Conservation (phyloP, 306 rosid genomes). For the Potentilla sterilis region DNA sequence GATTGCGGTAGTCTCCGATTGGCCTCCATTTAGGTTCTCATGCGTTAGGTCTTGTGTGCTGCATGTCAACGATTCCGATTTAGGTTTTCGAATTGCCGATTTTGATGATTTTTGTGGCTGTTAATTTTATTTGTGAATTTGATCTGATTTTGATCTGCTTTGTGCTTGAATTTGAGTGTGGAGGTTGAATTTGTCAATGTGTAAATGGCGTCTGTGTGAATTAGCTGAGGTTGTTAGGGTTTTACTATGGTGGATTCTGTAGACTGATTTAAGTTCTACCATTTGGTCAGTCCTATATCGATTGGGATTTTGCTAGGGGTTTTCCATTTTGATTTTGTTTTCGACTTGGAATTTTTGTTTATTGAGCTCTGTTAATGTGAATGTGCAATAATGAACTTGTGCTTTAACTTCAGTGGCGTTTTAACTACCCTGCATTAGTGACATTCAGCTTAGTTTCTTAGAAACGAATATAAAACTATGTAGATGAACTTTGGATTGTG, state of each 20-base stretch:
- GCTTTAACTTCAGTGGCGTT: constrained; percentile 3
- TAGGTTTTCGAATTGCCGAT: constrained; percentile 28
- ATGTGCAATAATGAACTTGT: constrained; percentile 6
- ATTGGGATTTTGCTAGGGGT: constrained; percentile 24
- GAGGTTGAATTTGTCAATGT: neutral
- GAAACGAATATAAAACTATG: neutral
- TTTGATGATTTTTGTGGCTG: neutral
- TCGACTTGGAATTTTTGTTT: neutral
- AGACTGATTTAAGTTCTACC: constrained; percentile 8
- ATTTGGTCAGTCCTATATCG: neutral
- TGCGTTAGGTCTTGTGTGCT: constrained; percentile 28
- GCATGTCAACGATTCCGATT: constrained; percentile 30
- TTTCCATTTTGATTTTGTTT: neutral
- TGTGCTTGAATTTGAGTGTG: neutral
- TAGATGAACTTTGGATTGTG: neutral
- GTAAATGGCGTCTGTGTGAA: neutral
- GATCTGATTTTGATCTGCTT: constrained; percentile 44
- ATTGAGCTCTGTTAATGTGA: neutral
- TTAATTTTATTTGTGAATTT: constrained; percentile 17
- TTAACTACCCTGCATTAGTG: neutral
- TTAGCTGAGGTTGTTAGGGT: constrained; percentile 21
- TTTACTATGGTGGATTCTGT: neutral
- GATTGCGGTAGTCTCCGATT: neutral
- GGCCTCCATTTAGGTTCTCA: constrained; percentile 19
- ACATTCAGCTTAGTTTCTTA: neutral